Evolutionary conservation across 345 rosid species (phyloP).

Genomic region (Gossypium rotundifolium): DNA sequence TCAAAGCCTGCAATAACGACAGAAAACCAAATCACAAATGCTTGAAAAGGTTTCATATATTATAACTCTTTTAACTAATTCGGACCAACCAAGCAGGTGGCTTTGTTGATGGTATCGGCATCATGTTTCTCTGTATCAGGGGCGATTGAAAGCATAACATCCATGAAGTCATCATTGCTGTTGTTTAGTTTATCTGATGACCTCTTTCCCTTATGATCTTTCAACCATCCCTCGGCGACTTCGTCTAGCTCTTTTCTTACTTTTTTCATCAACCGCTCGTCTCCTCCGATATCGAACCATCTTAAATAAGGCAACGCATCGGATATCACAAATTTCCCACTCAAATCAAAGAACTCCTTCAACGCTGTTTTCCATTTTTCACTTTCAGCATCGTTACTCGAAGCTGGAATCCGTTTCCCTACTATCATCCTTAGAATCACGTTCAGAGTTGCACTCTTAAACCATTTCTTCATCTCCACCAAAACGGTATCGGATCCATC

Average conservation of each 20-base stretch:
- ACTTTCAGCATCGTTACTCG: not conserved
- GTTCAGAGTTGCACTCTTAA: conserved; percentile 34
- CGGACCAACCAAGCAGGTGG: not conserved
- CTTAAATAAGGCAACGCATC: conserved; percentile 52
- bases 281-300: conserved; percentile 49
- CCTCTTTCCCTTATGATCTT: not conserved
- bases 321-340: conserved; percentile 38
- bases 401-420: conserved; percentile 23
- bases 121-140: not conserved
- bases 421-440: conserved; percentile 42
- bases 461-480: conserved; percentile 21
- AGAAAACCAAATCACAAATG: not conserved
- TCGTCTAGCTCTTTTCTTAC: conserved; percentile 35
- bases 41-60: not conserved
- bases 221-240: conserved; percentile 30
- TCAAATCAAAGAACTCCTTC: conserved; percentile 31
- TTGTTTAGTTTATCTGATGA: not conserved
- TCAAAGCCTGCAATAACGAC: not conserved
- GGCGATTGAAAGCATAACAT: not conserved
- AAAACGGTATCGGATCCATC: conserved; percentile 10
- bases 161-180: not conserved
- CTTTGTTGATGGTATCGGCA: not conserved
- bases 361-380: conserved; percentile 28
- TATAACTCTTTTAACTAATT: not conserved
- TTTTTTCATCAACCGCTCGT: conserved; percentile 44